Evolutionary conservation across 805 yeast genomes (phyloP), one percentile per base, ranked within the genome.

Genomic region (Saccharomyces kudriavzevii): DNA sequence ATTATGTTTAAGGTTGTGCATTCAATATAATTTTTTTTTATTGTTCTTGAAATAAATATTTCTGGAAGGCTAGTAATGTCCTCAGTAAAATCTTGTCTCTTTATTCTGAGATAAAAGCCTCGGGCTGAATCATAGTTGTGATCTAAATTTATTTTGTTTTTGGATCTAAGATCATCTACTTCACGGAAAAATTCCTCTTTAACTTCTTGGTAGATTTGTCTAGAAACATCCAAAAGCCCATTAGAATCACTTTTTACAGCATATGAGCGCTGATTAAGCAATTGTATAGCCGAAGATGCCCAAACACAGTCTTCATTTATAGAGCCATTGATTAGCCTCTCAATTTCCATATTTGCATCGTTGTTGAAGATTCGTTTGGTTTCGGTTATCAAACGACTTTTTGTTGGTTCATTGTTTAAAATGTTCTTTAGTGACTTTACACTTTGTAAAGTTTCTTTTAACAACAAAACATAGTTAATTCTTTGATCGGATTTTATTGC

Each of bases 211-310:
- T 77, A 77, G 0, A 76, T 52, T 54, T 74, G 71, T 45, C 81
- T 63, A 2, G 78, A 75, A 0, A 75, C 70, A 58, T 75, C 79
- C 1, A 77, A 59, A 10, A 78, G 57, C 0, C 81, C 81, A 59
- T 78, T 77, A 2, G 64, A 58, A 0, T 79, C 79, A 40, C 72
- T 62, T 54, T 68, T 76, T 0, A 77, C 73, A 0, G 81, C 80
- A 60, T 73, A 75, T 28, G 74, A 67, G 55, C 68, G 67, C 53
- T 77, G 81, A 55, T 75, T 76, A 56, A 70, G 72, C 35, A 77
- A 56, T 48, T 77, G 78, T 4, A 74, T 55, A 1, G 73, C 61
- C 1, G 70, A 62, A 0, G 61, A 60, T 0, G 77, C 79, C 79
- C 78, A 74, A 2, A 54, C 50, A 49, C 76, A 71, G 54, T 76